Evolutionary conservation across 192 early-diverging fungal species (phyloP), one percentile per base, ranked within the genome.

Genomic region (Funneliformis mosseae): DNA sequence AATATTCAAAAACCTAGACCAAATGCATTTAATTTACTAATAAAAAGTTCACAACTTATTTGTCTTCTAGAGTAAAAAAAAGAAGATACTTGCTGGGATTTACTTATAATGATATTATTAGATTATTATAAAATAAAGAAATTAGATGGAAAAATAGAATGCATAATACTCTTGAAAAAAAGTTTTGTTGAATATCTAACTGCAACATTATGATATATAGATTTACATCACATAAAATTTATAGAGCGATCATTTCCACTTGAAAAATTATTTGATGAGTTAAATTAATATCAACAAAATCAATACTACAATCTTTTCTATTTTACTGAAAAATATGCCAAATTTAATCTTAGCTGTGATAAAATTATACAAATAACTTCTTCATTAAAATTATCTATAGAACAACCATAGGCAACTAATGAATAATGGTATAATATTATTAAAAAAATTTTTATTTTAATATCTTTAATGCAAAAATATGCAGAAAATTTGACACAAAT

Each of bases 31-130:
- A n/a, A 63, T 63, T 23, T 63, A 46, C 4, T 27, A 27, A 63
- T 63, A 8, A 63, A 63, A 23, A 63, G 6, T 23, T 63, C 27
- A 63, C 23, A 63, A 63, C 0, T 6, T 63, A 63, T 23, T 63
- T 6, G 11, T 25, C 62, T 63, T 63, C 4, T 4, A 27, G 23
- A 63, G 27, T 23, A 27, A 23, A 63, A 63, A 63, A 63, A 63
- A 63, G n/a, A 63, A 27, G 27, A 63, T 63, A 63, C 0, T 63
- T 23, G n/a, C 6, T 23, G n/a, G 10, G 62, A 63, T 10, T 63
- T 63, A 63, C 62, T 63, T 63, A 63, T 63, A 63, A 63, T 63
- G 10, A 63, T 28, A 63, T 63, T 25, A 63, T 63, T 63, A 10
- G 8, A 10, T 23, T 63, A 27, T 23, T 63, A 23, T 6, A 1